Evolutionary conservation across 371 early-diverging fungal species (phyloP).

Genomic region (Thermomucor indicae-seudaticae): DNA sequence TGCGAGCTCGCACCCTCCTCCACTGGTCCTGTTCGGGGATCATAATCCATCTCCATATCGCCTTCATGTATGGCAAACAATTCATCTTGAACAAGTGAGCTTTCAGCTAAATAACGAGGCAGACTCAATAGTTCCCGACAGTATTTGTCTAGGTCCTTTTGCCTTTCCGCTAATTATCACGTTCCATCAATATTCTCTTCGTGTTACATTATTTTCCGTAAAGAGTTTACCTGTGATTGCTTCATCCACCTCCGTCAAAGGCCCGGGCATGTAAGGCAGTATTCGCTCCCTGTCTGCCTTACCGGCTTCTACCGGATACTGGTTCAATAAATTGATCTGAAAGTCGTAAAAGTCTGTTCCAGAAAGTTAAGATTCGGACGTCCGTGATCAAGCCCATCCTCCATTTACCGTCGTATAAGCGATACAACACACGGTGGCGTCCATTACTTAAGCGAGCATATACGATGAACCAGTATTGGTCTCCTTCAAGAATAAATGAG

Average conservation of each 20-base stretch:
- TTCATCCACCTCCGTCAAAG: conserved; percentile 54
- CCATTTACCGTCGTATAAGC: conserved; percentile 59
- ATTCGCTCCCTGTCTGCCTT: conserved; percentile 57
- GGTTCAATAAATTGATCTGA: conserved; percentile 71
- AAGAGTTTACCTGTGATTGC: conserved; percentile 38
- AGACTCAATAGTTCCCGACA: conserved; percentile 59
- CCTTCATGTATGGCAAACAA: conserved; percentile 67
- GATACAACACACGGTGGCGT: conserved; percentile 53
- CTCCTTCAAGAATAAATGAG: conserved; percentile 56
- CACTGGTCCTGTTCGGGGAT: conserved; percentile 15
- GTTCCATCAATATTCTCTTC: neutral
- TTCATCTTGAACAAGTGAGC: conserved; percentile 48
- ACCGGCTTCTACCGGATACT: conserved; percentile 75
- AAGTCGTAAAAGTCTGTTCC: conserved; percentile 70
- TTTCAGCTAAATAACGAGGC: conserved; percentile 57
- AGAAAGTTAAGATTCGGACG: neutral
- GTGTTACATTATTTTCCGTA: neutral
- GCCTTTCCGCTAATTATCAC: conserved; percentile 52
- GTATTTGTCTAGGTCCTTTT: conserved; percentile 66
- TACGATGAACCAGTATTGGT: conserved; percentile 68
- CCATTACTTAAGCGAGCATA: conserved; percentile 55
- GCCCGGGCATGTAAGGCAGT: conserved; percentile 78
- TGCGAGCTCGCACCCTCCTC: neutral
- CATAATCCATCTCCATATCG: conserved; percentile 58
- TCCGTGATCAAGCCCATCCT: neutral